These are phyloP conservation scores for Coccomyxa subellipsoidea DNA, from an alignment of 163 green algal genomes.

Conservation along the genomic window DNA sequence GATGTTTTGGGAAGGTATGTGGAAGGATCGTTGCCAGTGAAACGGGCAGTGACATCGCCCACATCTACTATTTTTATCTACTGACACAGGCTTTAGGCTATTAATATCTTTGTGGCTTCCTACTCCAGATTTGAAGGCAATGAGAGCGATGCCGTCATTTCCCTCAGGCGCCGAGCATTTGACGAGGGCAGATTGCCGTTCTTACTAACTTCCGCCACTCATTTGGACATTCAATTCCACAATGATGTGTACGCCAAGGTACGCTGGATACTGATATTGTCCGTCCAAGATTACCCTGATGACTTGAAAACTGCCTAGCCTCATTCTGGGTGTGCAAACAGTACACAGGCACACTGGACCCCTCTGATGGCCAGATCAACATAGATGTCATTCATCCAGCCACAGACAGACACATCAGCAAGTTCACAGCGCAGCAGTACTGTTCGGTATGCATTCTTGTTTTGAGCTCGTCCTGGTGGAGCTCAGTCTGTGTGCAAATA, in stretches of 20 bases:
- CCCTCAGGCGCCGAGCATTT: conserved; percentile 17
- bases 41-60: too few species aligned
- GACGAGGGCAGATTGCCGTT: not conserved
- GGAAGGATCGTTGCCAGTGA: too few species aligned
- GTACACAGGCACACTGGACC: conserved; percentile 15
- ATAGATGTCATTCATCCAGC: conserved; percentile 34
- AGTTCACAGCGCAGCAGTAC: conserved; percentile 20
- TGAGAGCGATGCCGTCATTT: conserved; percentile 19
- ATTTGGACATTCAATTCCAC: conserved; percentile 15
- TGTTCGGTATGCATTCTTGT: conserved; percentile 10
- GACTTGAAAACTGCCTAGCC: not conserved
- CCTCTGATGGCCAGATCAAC: conserved; percentile 15
- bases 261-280: not conserved
- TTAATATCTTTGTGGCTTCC: too few species aligned
- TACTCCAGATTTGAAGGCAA: conserved; percentile 28
- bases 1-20: conserved; percentile 20
- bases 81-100: too few species aligned
- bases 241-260: conserved; percentile 42
- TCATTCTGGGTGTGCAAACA: not conserved
- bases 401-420: conserved; percentile 41
- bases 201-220: not conserved
- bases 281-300: not conserved
- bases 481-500: not conserved
- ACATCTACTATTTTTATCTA: too few species aligned
- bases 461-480: not conserved